These are phyloP conservation scores for barrel medic (Medicago truncatula) DNA, from an alignment of 306 rosid species.

Conservation along the genomic window MtrunA17r5.0-ANR NC_053042.1:33113001-33113500, in stretches of 20 bases:
- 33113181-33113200: not conserved
- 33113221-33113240: not conserved
- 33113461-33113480: constrained; percentile 5
- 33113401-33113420: constrained; percentile 6
- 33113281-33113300: not conserved
- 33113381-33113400: not conserved
- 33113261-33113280: not conserved
- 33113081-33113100: not conserved
- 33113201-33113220: not conserved
- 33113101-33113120: not conserved
- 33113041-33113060: no score
- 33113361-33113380: constrained; percentile 28
- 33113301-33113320: constrained; percentile 22
- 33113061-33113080: not conserved
- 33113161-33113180: constrained; percentile 3
- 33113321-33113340: constrained; percentile 13
- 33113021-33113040: no score
- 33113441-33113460: not conserved
- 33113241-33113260: not conserved
- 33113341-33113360: not conserved
- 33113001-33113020: no score
- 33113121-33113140: not conserved
- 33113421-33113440: constrained; percentile 8
- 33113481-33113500: constrained; percentile 4
- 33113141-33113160: not conserved